Percentiles rank a stretch among this genome's conserved stretches.
Evolutionary conservation across 2,329 filamentous ascomycete species (phyloP).

Genomic region (Pseudogymnoascus sp.): DNA sequence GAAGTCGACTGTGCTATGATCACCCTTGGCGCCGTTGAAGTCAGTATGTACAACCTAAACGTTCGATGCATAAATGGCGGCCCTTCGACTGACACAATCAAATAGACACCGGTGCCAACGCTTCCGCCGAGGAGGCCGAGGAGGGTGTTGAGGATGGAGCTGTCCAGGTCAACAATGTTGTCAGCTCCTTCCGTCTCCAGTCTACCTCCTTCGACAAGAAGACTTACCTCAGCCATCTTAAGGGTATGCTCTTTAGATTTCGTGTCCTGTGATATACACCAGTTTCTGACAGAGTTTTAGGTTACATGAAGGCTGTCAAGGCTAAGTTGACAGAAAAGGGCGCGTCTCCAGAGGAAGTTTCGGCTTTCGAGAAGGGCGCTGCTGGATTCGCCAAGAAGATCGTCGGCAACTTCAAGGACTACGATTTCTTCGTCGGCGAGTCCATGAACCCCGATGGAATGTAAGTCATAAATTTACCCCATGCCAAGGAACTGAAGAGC

Average conservation of each 20-base stretch:
- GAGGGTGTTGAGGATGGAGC: slow-evolving; percentile 63
- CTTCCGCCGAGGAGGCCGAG: slow-evolving; percentile 83
- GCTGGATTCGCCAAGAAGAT: slow-evolving; percentile 68
- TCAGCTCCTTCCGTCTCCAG: slow-evolving; percentile 84
- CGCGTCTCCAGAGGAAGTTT: slow-evolving; percentile 57
- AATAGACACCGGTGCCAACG: slow-evolving; percentile 84
- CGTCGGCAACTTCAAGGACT: slow-evolving; percentile 83
- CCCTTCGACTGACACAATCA: slow-evolving; percentile 13
- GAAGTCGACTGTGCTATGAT: slow-evolving; percentile 92
- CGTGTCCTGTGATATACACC: slow-evolving; percentile 11
- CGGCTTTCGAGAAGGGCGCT: slow-evolving; percentile 72
- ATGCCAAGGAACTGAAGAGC: neutral
- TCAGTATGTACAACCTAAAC: slow-evolving; percentile 43
- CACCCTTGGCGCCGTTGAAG: slow-evolving; percentile 62
- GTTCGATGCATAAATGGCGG: neutral
- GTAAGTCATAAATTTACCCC: slow-evolving; percentile 44
- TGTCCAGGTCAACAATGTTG: slow-evolving; percentile 82
- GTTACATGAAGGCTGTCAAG: slow-evolving; percentile 89
- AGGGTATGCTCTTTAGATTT: slow-evolving; percentile 49
- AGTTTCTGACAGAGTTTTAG: slow-evolving; percentile 35
- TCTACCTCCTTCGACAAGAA: slow-evolving; percentile 81
- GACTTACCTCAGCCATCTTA: slow-evolving; percentile 71
- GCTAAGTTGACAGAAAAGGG: slow-evolving; percentile 54
- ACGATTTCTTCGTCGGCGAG: slow-evolving; percentile 88
- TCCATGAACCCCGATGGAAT: slow-evolving; percentile 90